Base-by-base conservation (phyloP, 306 rosid species). In the Styphnolobium japonicum region DNA sequence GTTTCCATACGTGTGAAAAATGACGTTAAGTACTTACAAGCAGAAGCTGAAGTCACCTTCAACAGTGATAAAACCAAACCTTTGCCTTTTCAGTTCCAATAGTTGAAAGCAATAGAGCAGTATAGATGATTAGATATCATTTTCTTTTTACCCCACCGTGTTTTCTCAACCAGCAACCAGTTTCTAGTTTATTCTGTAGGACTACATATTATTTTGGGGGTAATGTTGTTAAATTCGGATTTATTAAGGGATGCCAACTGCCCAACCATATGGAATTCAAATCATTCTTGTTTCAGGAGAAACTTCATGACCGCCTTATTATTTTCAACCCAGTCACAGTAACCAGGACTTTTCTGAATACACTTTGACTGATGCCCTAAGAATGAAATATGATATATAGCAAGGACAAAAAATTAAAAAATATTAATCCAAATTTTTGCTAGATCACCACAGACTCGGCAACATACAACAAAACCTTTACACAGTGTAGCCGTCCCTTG, bases 301-400 rank as follows among this genome's bases (percentile, higher is more conserved):
- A 73, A 77, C 40, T 81, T 58, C n/a, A 55, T 14, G 68, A 68
- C 83, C 71, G 71, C 82, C 55, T 80, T 82, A 90, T 91, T 90
- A 84, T 76, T 85, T 80, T 77, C 80, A 85, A 80, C 82, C 85
- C 84, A 72, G 79, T 78, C 78, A 69, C 42, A 18, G 55, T 52
- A 71, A 67, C 75, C 82, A 83, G 93, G 88, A 80, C 86, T 85
- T 52, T 22, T 79, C 62, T 81, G 81, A 88, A 83, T 84, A 88
- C 92, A 88, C 70, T 71, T 78, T 84, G 71, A 82, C 78, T 43
- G 67, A 55, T 19, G 80, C 69, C 73, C 83, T 83, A 79, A 77
- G 80, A 77, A 82, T 78, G 77, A 79, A 88, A 58, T 34, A 80
- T 80, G 72, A 76, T 39, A 82, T 73, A 72, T 49, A 74, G 55